Conservation (phyloP, 176 grass and related monocot genomes). For the Secale cereale region DNA sequence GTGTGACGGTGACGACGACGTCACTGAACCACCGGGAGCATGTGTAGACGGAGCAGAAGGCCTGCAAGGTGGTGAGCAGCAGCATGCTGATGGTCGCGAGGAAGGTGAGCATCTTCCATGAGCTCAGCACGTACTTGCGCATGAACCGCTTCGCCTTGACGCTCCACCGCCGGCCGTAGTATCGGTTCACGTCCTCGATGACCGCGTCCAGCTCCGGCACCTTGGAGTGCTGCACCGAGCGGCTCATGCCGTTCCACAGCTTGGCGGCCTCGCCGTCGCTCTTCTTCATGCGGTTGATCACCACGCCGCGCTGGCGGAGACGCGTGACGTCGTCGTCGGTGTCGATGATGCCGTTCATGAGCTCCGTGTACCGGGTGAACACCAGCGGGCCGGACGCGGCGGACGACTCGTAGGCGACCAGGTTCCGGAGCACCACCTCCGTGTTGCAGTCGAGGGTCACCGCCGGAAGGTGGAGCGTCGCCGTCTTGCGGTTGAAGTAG, state of each 20-base stretch:
- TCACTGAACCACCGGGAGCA: constrained; percentile 73
- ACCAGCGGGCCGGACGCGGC: constrained; percentile 58
- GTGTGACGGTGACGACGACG: constrained; percentile 7
- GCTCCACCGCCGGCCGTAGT: constrained; percentile 59
- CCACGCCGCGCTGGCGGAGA: constrained; percentile 48
- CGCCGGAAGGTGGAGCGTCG: constrained; percentile 52
- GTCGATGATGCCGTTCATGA: constrained; percentile 91
- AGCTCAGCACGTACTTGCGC: constrained; percentile 72
- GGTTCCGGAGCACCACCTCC: constrained; percentile 68
- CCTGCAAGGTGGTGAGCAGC: constrained; percentile 72
- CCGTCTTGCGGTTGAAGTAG: constrained; percentile 51
- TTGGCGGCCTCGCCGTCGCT: constrained; percentile 58
- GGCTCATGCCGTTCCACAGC: constrained; percentile 74
- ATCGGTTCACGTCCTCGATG: constrained; percentile 66
- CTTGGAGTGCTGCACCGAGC: constrained; percentile 58
- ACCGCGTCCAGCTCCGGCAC: constrained; percentile 50
- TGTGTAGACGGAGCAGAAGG: constrained; percentile 80
- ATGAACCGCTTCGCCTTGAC: constrained; percentile 76
- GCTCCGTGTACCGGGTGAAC: constrained; percentile 71
- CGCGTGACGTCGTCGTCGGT: constrained; percentile 62
- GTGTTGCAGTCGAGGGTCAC: constrained; percentile 66
- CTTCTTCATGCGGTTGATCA: constrained; percentile 73
- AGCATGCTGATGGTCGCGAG: constrained; percentile 64
- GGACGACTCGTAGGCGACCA: constrained; percentile 75
- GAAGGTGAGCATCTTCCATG: constrained; percentile 84